Conservation (phyloP, 208 protist genomes). For the Leishmania gerbilli region DNA sequence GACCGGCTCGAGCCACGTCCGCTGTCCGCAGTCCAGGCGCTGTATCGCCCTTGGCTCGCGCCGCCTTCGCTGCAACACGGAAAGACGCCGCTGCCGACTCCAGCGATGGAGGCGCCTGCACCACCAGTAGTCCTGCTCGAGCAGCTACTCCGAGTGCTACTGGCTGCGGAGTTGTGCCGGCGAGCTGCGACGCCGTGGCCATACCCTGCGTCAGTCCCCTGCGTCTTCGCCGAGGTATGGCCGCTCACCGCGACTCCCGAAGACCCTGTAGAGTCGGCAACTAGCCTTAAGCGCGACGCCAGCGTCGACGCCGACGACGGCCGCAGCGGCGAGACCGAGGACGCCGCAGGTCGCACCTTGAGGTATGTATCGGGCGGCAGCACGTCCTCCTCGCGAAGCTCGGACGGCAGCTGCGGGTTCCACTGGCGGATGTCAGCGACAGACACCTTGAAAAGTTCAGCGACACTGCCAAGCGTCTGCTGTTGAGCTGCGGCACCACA, state of each 20-base stretch:
- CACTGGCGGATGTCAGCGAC: slow-evolving; percentile 40
- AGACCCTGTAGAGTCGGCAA: background rate
- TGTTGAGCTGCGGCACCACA: background rate
- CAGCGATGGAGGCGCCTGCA: background rate
- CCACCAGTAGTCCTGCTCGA: background rate
- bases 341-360: slow-evolving; percentile 28
- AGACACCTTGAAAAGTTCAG: slow-evolving; percentile 23
- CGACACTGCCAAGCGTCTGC: slow-evolving; percentile 21
- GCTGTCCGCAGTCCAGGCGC: slow-evolving; percentile 18
- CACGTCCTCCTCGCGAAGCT: slow-evolving; percentile 22
- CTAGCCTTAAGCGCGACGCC: background rate
- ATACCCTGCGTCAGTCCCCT: background rate
- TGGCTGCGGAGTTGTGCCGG: background rate
- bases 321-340: background rate
- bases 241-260: background rate
- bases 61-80: slow-evolving; percentile 14
- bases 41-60: slow-evolving; percentile 17
- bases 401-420: slow-evolving; percentile 52
- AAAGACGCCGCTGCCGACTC: background rate
- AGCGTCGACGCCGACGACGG: background rate
- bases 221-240: background rate
- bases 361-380: slow-evolving; percentile 61
- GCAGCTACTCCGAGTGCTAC: background rate
- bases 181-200: background rate
- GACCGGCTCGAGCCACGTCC: slow-evolving; percentile 20